Base-by-base conservation (phyloP, 2,329 filamentous ascomycete genomes). In the Achaetomium macrosporum region DNA sequence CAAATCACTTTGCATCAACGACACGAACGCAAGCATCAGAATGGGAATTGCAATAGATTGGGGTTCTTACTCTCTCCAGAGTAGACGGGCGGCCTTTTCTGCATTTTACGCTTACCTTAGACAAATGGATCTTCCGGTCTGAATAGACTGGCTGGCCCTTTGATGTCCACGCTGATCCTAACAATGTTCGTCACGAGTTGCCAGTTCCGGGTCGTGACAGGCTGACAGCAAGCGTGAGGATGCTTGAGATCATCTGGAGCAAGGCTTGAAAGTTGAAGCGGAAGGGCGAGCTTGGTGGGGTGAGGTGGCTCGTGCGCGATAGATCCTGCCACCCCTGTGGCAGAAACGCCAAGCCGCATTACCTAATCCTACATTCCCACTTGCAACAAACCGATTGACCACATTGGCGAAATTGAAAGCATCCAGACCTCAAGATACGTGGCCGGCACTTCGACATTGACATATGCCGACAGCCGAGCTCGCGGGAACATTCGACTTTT, bases 321-420 rank as follows among this genome's bases (percentile, higher is more conserved):
- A 5, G 1, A 42, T 25, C 33, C 1, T 16, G 47, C 17, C 15
- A 20, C 19, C 51, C n/a, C 50, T 53, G n/a, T 54, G 55, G 51
- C 52, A 48, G 19, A 6, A 47, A 35, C 10, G 25, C 17, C 30
- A 43, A 42, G 16, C 4, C 17, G 3, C 2, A 25, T 61, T 61
- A 60, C 53, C 29, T 64, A 63, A 63, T 56, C 42, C 20, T n/a
- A 5, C 5, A n/a, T n/a, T 33, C 49, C 57, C 56, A 54, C 56
- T 25, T 53, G 54, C 55, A 53, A 50, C 51, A 48, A 43, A 47
- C 51, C 51, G 59, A 56, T 37, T 56, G 59, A 63, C 61, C 61
- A 64, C 58, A 64, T 62, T 58, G 57, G 61, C 58, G 61, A 63
- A 63, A 59, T 63, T 64, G 58, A 53, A n/a, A 52, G 57, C 48